These are phyloP conservation scores for Cinchona pubescens DNA, from an alignment of 257 asterid genomes.

Conservation along the genomic window DNA sequence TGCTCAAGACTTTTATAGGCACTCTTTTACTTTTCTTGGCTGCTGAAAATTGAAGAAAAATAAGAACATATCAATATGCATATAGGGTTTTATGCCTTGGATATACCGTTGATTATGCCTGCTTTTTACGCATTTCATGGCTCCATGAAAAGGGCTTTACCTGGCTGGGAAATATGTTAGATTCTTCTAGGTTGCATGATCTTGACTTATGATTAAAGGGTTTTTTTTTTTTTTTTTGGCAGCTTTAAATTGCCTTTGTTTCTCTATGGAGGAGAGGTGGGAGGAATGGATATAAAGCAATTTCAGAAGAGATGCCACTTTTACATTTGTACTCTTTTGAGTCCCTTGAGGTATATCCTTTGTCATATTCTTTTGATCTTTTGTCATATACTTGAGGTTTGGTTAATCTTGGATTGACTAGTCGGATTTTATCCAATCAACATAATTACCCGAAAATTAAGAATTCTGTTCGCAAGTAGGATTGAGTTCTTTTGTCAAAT, in stretches of 20 bases:
- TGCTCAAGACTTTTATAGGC: conserved; percentile 1
- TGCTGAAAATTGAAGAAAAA: not conserved
- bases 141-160: not conserved
- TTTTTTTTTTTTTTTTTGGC: not conserved
- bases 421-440: not conserved
- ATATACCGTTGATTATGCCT: conserved; percentile 19
- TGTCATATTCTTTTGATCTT: conserved; percentile 16
- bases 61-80: not conserved
- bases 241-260: not conserved
- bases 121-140: not conserved
- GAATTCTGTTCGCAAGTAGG: too few relatives aligned
- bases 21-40: not conserved
- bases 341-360: conserved; percentile 16
- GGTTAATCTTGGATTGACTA: not conserved
- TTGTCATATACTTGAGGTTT: not conserved
- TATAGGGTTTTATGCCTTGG: conserved; percentile 23
- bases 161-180: conserved; percentile 7
- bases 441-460: not conserved
- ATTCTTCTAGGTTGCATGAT: conserved; percentile 23
- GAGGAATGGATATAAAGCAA: conserved; percentile 3
- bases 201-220: conserved; percentile 4
- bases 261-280: not conserved
- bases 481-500: not conserved
- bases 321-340: conserved; percentile 12
- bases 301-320: conserved; percentile 13